Evolutionary conservation across 2,329 filamentous ascomycete species (phyloP), one percentile per base, ranked within the genome.

Genomic region (Ceratocystis huliohia): DNA sequence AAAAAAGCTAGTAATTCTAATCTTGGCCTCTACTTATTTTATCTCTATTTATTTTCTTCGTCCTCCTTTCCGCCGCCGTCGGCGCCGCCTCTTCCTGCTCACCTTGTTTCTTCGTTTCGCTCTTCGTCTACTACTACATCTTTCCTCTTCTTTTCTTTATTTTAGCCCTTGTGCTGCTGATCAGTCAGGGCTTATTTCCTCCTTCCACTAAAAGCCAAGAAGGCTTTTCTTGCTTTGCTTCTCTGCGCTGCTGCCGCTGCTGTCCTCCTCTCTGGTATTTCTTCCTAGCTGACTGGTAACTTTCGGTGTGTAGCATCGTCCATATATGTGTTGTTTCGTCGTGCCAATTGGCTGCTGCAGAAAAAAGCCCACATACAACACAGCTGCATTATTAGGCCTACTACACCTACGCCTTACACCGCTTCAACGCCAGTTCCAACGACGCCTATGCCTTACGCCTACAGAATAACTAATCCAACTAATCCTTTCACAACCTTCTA

Each of bases 401-500:
- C 53, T 33, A 59, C 25, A 8, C 45, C 45, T 48, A 48, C 45
- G n/a, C 45, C 45, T 48, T 25, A 53, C 48, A 25, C 48, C 48
- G 33, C 33, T 37, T 37, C 33, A n/a, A 50, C 46, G 17, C 46
- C 46, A 50, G 17, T n/a, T 22, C 22, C 10, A 50, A 50, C 46
- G 28, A 59, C 28, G n/a, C 53, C 53, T 59, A 30, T 17, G 6
- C 53, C 53, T 59, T 59, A 33, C 28, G 53, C 28, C 53, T 59
- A 33, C 53, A 30, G 33, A 37, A 37, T 37, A 37, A 37, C 33
- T 17, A 59, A 59, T 7, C 53, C n/a, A 62, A 46, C 66, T 64
- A 41, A 62, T 56, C 50, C 50, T 33, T 41, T 28, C 45, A 37
- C 33, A 53, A 62, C 25, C 44, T 62, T 53, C 59, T 50, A 46